These are phyloP conservation scores for Monoraphidium neglectum DNA, from an alignment of 139 green algal species.

Conservation along the genomic window DNA sequence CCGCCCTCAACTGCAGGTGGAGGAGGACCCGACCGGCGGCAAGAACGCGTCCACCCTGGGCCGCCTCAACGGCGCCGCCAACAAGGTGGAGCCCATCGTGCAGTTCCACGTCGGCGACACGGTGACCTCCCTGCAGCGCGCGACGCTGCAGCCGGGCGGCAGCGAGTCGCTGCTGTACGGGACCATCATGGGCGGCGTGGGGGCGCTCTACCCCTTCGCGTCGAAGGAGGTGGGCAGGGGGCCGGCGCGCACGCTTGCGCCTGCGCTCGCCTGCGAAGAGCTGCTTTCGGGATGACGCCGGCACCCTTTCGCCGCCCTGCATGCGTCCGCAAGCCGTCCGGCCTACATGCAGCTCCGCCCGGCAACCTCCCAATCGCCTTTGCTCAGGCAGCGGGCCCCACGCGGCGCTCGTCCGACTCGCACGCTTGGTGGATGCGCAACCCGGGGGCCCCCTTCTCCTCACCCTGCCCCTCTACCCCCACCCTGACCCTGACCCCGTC, in stretches of 20 bases:
- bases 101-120: slow-evolving; percentile 96
- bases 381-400: no score
- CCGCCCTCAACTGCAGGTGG: slow-evolving; percentile 65
- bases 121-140: slow-evolving; percentile 81
- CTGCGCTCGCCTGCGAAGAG: no score
- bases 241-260: background rate
- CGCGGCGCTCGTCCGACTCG: no score
- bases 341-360: no score
- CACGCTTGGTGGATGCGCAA: no score
- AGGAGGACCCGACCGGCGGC: slow-evolving; percentile 97
- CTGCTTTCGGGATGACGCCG: no score
- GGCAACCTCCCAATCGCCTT: no score
- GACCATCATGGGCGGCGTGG: slow-evolving; percentile 87
- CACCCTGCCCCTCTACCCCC: no score
- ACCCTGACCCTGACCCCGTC: no score
- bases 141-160: slow-evolving; percentile 80
- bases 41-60: slow-evolving; percentile 74
- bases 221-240: slow-evolving; percentile 30
- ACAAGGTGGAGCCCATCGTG: slow-evolving; percentile 85
- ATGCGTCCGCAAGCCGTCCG: no score
- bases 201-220: slow-evolving; percentile 88
- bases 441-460: no score
- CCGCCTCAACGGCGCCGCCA: slow-evolving; percentile 83
- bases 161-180: slow-evolving; percentile 84
- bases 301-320: no score